These are phyloP conservation scores for Schwanniomyces sp. DNA, from an alignment of 805 yeast genomes.

Conservation along the genomic window DNA sequence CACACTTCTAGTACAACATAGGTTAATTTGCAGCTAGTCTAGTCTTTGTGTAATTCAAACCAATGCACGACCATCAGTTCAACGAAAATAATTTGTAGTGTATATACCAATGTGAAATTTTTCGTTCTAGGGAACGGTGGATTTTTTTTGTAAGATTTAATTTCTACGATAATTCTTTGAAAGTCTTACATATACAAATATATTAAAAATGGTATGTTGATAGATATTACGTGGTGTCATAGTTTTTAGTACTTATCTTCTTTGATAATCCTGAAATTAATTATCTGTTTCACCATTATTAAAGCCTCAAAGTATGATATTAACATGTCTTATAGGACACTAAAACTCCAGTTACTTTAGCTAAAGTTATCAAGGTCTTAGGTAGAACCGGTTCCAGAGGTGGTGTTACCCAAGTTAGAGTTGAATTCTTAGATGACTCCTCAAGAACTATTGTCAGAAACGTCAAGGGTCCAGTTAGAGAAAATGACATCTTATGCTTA, in stretches of 20 bases:
- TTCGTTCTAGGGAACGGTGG: not conserved
- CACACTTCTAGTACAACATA: too few relatives aligned
- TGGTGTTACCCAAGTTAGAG: constrained; percentile 64
- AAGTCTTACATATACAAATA: constrained; percentile 2
- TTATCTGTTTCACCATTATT: not conserved
- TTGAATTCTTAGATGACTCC: constrained; percentile 47
- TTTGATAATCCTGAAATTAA: not conserved
- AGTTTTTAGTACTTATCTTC: not conserved
- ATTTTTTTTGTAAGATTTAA: not conserved
- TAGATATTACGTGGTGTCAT: not conserved
- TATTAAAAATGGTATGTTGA: constrained; percentile 19
- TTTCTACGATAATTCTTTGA: not conserved
- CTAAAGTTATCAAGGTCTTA: constrained; percentile 96
- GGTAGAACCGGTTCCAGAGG: constrained; percentile 99
- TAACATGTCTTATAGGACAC: constrained; percentile 15
- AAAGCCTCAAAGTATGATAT: not conserved
- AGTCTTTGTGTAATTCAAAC: not conserved
- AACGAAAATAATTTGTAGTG: constrained; percentile 1
- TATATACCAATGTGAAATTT: constrained; percentile 1
- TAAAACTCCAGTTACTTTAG: constrained; percentile 92
- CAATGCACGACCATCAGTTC: not conserved
- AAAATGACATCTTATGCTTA: constrained; percentile 75
- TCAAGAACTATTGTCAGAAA: constrained; percentile 51
- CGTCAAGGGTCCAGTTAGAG: constrained; percentile 53
- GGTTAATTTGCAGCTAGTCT: not conserved